These are phyloP conservation scores for Pelargonium cotyledonis DNA, from an alignment of 441 rosid genomes.

Conservation along the genomic window DNA sequence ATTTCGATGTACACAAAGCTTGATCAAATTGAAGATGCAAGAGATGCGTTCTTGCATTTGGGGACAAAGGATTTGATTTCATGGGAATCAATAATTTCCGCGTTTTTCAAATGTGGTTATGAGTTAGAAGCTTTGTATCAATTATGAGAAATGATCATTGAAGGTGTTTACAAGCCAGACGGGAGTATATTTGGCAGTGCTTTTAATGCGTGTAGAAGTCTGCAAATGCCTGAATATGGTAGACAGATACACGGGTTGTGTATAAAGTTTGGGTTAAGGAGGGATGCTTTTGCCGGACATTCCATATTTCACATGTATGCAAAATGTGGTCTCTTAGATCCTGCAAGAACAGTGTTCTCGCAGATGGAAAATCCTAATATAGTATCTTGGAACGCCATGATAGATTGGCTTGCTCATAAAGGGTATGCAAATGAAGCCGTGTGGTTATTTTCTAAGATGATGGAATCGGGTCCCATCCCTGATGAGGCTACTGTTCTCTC, in stretches of 20 bases:
- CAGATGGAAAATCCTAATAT: conserved; percentile 45
- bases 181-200: conserved; percentile 51
- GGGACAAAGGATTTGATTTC: too few species aligned
- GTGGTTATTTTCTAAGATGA: conserved; percentile 31
- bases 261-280: conserved; percentile 37
- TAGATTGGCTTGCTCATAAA: conserved; percentile 40
- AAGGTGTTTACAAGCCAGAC: conserved; percentile 41
- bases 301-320: conserved; percentile 55
- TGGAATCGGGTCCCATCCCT: conserved; percentile 30
- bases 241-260: conserved; percentile 48
- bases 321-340: conserved; percentile 35
- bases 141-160: conserved; percentile 39
- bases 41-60: too few species aligned
- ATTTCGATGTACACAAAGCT: conserved; percentile 51
- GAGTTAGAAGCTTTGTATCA: conserved; percentile 41
- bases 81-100: too few species aligned
- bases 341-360: conserved; percentile 35
- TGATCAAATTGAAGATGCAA: conserved; percentile 19
- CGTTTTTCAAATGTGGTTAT: conserved; percentile 17
- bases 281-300: conserved; percentile 33
- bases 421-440: conserved; percentile 32
- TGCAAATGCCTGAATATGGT: conserved; percentile 39
- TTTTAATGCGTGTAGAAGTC: conserved; percentile 45
- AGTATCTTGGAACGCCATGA: conserved; percentile 51
- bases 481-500: conserved; percentile 41